phyloP scores from a whole-genome alignment of 495 filamentous ascomycete species.

The Lasiosphaeria miniovina region DNA sequence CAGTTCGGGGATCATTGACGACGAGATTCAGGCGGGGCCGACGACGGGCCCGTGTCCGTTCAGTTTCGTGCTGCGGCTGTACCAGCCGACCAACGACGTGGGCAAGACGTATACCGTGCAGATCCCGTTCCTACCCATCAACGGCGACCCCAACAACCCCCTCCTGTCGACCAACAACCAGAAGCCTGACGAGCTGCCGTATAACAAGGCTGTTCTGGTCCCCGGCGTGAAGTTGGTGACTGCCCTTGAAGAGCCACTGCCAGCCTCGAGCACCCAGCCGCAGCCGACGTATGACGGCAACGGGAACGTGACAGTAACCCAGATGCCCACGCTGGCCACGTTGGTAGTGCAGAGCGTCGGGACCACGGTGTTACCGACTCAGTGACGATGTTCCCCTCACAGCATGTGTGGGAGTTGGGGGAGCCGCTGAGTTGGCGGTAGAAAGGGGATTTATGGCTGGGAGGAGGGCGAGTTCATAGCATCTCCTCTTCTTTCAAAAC shows the following conservation, averaged over 20 bases:
- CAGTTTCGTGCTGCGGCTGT: constrained; percentile 3
- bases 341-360: background rate
- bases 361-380: background rate
- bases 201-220: background rate
- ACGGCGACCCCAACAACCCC: constrained; percentile 3
- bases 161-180: background rate
- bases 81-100: constrained; percentile 5
- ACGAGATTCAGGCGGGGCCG: background rate
- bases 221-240: background rate
- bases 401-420: background rate
- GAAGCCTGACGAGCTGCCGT: background rate
- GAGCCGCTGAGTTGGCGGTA: background rate
- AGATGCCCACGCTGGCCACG: background rate
- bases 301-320: background rate
- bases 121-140: constrained; percentile 2
- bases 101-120: background rate
- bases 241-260: constrained; percentile 1
- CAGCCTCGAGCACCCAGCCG: background rate
- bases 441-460: background rate
- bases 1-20: background rate
- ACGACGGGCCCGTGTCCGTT: constrained; percentile 1
- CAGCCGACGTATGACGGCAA: background rate
- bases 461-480: background rate
- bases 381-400: background rate
- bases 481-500: background rate